Evolutionary conservation across 192 early-diverging fungal genomes (phyloP), one percentile per base, ranked within the genome.

Genomic region (Gamsiella multidivaricata): DNA sequence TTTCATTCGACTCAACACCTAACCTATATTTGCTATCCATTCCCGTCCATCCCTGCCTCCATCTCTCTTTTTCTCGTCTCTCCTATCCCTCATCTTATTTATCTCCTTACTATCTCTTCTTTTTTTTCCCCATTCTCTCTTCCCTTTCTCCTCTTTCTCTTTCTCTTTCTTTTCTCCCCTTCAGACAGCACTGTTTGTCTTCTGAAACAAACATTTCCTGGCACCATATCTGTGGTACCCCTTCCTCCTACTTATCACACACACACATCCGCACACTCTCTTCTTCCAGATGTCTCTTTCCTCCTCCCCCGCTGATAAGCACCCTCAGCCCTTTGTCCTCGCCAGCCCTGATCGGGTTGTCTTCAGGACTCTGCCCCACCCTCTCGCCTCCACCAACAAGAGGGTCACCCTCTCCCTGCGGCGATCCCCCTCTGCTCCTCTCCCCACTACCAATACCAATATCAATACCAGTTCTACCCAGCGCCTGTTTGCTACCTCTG

Each of bases 321-420:
- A 43, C 41, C 41, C 65, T 31, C 74, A 78, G 26, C 47, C 74
- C 59, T 69, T 78, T 14, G 52, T 69, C 22, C 65, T 69, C 43
- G 26, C 74, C 20, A 78, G 65, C 49, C 65, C 74, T 14, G 74
- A 78, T 37, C 74, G 74, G 18, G 74, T 78, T 39, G 59, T 78
- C 54, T 69, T 78, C 39, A 65, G 74, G 29, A 66, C 74, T 10
- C 52, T 78, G 39, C 65, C 74, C 4, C 74, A 78, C 41, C 51
- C 74, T 23, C 65, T 78, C 22, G 65, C 74, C 20, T 52, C 74
- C 47, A 57, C 74, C 51, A 78, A 78, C 74, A 78, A 78, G 26
- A 61, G 60, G 31, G 74, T 78, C 33, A 78, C 74, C 37, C 60
- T 78, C 10, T 78, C 74, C 11, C 42, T 78, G 18, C 53, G 60